phyloP scores from a whole-genome alignment of 805 yeast species.

The Yamadazyma endophytica region DNA sequence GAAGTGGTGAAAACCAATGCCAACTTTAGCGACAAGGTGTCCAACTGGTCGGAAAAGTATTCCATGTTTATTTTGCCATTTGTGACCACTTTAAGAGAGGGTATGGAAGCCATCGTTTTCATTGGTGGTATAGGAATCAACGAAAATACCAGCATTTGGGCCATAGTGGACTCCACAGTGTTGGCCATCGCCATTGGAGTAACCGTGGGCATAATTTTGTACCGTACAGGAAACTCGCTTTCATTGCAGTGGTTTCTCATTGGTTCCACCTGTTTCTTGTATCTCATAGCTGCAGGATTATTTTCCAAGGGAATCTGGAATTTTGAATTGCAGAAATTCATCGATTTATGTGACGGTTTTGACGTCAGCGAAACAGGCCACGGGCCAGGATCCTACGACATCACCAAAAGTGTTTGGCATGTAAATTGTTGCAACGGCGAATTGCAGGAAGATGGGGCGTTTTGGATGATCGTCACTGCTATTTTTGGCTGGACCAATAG shows the following conservation, averaged over 20 bases:
- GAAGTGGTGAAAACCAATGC: constrained; percentile 1
- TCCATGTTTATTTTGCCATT: constrained; percentile 59
- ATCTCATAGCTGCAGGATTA: constrained; percentile 42
- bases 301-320: constrained; percentile 43
- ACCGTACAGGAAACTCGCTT: constrained; percentile 38
- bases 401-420: constrained; percentile 39
- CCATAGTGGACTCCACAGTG: constrained; percentile 53
- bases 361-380: constrained; percentile 43
- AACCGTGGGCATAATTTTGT: constrained; percentile 39
- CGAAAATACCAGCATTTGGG: constrained; percentile 32
- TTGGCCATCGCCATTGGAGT: constrained; percentile 58
- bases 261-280: constrained; percentile 36
- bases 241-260: constrained; percentile 40
- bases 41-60: constrained; percentile 20
- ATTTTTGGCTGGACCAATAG: constrained; percentile 92
- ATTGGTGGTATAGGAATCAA: constrained; percentile 75
- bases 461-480: constrained; percentile 89
- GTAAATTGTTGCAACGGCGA: constrained; percentile 52
- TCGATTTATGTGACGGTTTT: constrained; percentile 35
- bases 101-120: constrained; percentile 87
- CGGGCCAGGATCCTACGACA: constrained; percentile 45
- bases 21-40: constrained; percentile 4
- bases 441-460: constrained; percentile 66
- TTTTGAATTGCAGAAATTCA: constrained; percentile 36
- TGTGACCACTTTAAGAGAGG: constrained; percentile 83